phyloP scores from a whole-genome alignment of 495 filamentous ascomycete genomes.

The Neurospora tetrasperma region DNA sequence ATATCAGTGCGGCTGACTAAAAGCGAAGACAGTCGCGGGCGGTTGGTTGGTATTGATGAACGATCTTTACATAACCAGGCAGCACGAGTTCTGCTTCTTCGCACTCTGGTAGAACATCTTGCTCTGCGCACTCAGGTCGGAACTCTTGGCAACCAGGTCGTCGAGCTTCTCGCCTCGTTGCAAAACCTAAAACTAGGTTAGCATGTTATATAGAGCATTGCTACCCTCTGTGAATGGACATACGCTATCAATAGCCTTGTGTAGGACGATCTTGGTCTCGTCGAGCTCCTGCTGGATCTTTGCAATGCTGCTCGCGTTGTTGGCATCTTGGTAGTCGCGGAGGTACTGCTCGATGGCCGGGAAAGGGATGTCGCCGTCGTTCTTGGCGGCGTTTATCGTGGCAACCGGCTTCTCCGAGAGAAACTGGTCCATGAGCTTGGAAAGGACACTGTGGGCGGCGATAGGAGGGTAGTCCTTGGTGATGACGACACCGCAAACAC shows the following conservation, averaged over 20 bases:
- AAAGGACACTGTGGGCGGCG: constrained; percentile 88
- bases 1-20: not conserved
- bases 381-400: constrained; percentile 45
- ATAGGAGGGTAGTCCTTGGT: constrained; percentile 80
- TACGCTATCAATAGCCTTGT: constrained; percentile 87
- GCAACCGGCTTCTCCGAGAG: constrained; percentile 65
- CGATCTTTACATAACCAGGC: constrained; percentile 57
- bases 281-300: constrained; percentile 96
- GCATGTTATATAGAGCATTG: not conserved
- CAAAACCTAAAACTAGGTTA: constrained; percentile 38
- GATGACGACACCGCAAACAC: constrained; percentile 80
- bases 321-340: constrained; percentile 78
- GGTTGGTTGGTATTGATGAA: not conserved
- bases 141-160: constrained; percentile 77
- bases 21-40: not conserved
- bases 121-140: constrained; percentile 75
- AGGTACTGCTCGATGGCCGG: constrained; percentile 75
- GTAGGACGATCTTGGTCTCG: constrained; percentile 94
- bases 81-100: constrained; percentile 96
- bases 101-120: constrained; percentile 82
- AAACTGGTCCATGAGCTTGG: constrained; percentile 91
- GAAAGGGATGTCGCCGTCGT: constrained; percentile 42
- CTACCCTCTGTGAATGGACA: not conserved
- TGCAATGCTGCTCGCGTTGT: constrained; percentile 80
- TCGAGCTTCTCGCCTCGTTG: constrained; percentile 89